phyloP scores from a whole-genome alignment of 345 rosid genomes.

The Melaleuca alternifolia region DNA sequence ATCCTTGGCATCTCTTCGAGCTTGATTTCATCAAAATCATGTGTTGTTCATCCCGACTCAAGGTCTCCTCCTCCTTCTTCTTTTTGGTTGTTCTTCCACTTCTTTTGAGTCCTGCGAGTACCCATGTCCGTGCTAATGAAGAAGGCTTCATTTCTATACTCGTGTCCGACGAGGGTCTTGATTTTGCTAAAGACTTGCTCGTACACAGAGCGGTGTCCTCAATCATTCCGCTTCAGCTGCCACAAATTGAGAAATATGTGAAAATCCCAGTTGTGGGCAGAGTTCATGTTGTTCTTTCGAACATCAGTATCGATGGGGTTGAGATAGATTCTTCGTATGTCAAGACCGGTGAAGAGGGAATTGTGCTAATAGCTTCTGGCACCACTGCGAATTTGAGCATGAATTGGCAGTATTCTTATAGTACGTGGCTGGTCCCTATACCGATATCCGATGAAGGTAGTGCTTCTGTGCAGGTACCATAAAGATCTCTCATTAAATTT shows the following conservation, averaged over 20 bases:
- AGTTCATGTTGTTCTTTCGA: conserved; percentile 37
- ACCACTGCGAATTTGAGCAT: conserved; percentile 56
- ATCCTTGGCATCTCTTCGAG: neutral
- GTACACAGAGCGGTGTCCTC: conserved; percentile 42
- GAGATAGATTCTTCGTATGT: conserved; percentile 33
- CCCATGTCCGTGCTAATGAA: conserved; percentile 27
- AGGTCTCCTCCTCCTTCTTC: neutral
- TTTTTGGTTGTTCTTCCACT: conserved; percentile 12
- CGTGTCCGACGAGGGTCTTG: conserved; percentile 44
- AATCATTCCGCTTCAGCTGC: conserved; percentile 48
- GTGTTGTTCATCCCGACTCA: neutral
- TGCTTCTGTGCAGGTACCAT: conserved; percentile 49
- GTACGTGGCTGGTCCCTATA: conserved; percentile 34
- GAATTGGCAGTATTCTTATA: conserved; percentile 67
- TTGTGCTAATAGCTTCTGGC: conserved; percentile 39
- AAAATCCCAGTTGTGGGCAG: conserved; percentile 57
- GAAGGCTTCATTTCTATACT: conserved; percentile 38
- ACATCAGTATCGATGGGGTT: conserved; percentile 34
- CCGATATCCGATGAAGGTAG: conserved; percentile 49
- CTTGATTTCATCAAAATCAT: neutral
- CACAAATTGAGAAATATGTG: conserved; percentile 37
- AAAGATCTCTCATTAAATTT: neutral
- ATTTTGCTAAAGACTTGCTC: conserved; percentile 49
- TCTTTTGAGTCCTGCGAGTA: conserved; percentile 16
- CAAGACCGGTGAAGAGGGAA: conserved; percentile 36